These are phyloP conservation scores for Colletotrichum chlorophyti DNA, from an alignment of 2,329 filamentous ascomycete genomes.

Conservation along the genomic window DNA sequence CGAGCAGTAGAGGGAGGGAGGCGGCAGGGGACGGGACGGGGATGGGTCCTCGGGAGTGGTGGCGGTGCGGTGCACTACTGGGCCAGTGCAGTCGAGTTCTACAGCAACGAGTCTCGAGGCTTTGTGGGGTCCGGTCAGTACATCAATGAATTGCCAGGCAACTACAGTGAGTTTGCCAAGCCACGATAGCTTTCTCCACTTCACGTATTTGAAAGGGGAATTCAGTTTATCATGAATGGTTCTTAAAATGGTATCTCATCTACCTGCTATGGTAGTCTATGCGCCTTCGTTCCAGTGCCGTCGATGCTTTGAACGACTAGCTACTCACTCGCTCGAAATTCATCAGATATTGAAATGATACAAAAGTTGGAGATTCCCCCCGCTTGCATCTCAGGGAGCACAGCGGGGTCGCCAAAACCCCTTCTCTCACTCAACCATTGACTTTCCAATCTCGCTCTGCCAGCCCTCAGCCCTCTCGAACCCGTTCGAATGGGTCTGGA, in stretches of 20 bases:
- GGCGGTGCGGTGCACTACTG: background rate
- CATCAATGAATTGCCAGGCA: background rate
- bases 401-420: background rate
- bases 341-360: too few relatives aligned
- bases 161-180: too few relatives aligned
- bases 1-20: background rate
- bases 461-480: constrained; percentile 82
- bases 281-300: background rate
- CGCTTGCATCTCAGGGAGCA: too few relatives aligned
- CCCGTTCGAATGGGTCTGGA: constrained; percentile 74
- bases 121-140: background rate
- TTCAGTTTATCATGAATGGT: too few relatives aligned
- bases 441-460: constrained; percentile 87
- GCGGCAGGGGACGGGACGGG: background rate
- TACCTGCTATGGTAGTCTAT: background rate
- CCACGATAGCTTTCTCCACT: too few relatives aligned
- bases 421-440: constrained; percentile 57
- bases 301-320: too few relatives aligned
- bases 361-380: too few relatives aligned
- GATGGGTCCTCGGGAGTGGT: background rate
- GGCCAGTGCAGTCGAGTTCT: background rate
- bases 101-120: background rate
- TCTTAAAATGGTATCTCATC: background rate
- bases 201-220: too few relatives aligned
- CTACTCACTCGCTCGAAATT: too few relatives aligned